These are phyloP conservation scores for Narthecium ossifragum DNA, from an alignment of 106 monocot genomes.

Conservation along the genomic window DNA sequence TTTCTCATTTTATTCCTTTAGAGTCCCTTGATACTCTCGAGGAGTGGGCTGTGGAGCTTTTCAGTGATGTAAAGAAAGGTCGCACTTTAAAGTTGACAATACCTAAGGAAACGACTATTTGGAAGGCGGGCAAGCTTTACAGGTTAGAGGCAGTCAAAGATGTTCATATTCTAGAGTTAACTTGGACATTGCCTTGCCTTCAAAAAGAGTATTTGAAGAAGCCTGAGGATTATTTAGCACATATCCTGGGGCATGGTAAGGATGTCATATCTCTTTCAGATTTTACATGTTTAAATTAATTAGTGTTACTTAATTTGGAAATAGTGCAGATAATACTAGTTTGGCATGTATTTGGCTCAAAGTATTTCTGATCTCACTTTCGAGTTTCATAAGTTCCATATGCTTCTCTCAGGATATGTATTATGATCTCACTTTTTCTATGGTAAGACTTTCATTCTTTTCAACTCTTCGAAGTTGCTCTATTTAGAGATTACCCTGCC, in stretches of 20 bases:
- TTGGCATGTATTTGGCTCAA: no score
- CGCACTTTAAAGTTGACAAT: constrained; percentile 14
- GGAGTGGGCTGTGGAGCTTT: constrained; percentile 82
- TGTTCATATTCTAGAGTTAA: constrained; percentile 73
- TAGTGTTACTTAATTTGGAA: no score
- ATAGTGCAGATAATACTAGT: no score
- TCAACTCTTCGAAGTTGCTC: no score
- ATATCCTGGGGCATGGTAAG: constrained; percentile 92
- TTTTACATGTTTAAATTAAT: no score
- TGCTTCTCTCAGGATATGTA: no score
- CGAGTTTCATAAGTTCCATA: no score
- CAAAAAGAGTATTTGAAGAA: constrained; percentile 90
- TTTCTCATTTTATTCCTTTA: constrained; percentile 32
- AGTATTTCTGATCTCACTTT: background rate
- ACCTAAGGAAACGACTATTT: constrained; percentile 41
- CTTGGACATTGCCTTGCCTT: constrained; percentile 92
- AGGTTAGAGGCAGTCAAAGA: constrained; percentile 91
- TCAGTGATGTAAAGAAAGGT: constrained; percentile 58
- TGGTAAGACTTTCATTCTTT: no score
- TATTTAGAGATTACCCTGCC: no score
- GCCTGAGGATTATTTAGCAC: constrained; percentile 87
- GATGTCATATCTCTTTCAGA: no score
- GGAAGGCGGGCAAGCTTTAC: constrained; percentile 76
- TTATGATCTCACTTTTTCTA: no score
- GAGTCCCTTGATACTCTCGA: constrained; percentile 82